A percentile compares a stretch with the other conserved stretches of the same genome.
phyloP scores from a whole-genome alignment of 495 filamentous ascomycete genomes.

The Penicillium angulare region DNA sequence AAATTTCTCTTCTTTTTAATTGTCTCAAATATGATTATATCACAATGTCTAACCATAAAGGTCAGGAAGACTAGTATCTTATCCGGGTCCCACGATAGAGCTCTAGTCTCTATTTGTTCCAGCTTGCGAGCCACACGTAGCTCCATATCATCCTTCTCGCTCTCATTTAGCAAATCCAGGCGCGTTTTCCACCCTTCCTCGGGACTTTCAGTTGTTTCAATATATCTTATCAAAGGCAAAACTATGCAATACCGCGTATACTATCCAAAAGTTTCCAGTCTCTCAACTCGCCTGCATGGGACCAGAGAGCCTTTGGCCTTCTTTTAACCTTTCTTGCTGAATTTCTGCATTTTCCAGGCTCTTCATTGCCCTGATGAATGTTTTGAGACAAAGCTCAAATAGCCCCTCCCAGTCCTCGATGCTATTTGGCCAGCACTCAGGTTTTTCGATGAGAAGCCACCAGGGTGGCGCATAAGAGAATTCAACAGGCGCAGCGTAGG shows the following conservation, averaged over 20 bases:
- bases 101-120: background rate
- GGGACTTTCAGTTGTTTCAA: slow-evolving; percentile 8
- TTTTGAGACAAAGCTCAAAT: slow-evolving; percentile 15
- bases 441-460: slow-evolving; percentile 6
- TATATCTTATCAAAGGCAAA: slow-evolving; percentile 10
- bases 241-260: slow-evolving; percentile 12
- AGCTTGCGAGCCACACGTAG: background rate
- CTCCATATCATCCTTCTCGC: slow-evolving; percentile 11
- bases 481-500: slow-evolving; percentile 1
- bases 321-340: background rate
- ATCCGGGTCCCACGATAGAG: slow-evolving; percentile 2
- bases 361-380: slow-evolving; percentile 4
- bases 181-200: slow-evolving; percentile 15
- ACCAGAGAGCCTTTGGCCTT: slow-evolving; percentile 11
- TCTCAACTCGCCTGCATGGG: slow-evolving; percentile 18
- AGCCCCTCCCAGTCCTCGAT: slow-evolving; percentile 21
- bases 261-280: slow-evolving; percentile 14
- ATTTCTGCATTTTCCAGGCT: background rate
- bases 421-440: slow-evolving; percentile 5
- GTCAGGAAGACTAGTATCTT: too few relatives aligned
- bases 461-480: slow-evolving; percentile 3
- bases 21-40: too few relatives aligned
- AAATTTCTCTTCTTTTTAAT: too few relatives aligned
- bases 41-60: too few relatives aligned
- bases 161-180: slow-evolving; percentile 5